A percentile compares a stretch with the other conserved stretches of the same genome.
Evolutionary conservation across 495 filamentous ascomycete species (phyloP).

Genomic region (Pseudevernia furfuracea): DNA sequence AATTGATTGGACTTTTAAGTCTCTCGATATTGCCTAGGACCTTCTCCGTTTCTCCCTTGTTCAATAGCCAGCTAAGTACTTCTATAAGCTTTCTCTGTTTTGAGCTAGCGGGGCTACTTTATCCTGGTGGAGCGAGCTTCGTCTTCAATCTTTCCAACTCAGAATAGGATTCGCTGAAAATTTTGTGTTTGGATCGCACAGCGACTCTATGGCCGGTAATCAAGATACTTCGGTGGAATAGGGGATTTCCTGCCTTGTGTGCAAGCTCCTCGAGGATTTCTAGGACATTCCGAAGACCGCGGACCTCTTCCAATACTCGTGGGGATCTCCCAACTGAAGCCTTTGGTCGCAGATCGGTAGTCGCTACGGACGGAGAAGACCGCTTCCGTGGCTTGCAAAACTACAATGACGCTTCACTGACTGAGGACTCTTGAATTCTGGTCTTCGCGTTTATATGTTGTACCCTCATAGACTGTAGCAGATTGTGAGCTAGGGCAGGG

Average conservation of each 20-base stretch:
- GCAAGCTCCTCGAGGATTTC: slow-evolving; percentile 14
- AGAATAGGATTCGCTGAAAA: slow-evolving; percentile 5
- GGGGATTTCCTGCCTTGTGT: slow-evolving; percentile 4
- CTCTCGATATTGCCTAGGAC: slow-evolving; percentile 12
- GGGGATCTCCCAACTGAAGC: slow-evolving; percentile 17
- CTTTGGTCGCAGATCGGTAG: slow-evolving; percentile 18
- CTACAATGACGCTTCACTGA: slow-evolving; percentile 11
- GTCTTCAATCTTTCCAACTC: slow-evolving; percentile 6
- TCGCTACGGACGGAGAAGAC: slow-evolving; percentile 17
- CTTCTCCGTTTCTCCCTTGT: slow-evolving; percentile 9
- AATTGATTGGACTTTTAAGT: slow-evolving; percentile 5
- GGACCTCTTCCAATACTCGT: slow-evolving; percentile 11
- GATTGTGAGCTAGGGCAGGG: no score
- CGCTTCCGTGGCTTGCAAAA: slow-evolving; percentile 12
- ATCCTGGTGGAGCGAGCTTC: slow-evolving; percentile 15
- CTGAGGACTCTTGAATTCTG: no score
- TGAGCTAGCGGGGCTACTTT: slow-evolving; percentile 7
- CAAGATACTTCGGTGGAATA: background rate
- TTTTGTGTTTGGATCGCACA: slow-evolving; percentile 9
- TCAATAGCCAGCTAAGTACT: slow-evolving; percentile 19
- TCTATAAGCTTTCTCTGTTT: slow-evolving; percentile 9
- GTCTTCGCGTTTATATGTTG: no score
- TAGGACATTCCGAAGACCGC: slow-evolving; percentile 15
- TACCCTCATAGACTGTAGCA: no score
- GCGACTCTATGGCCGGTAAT: background rate